A percentile compares a stretch with the other conserved stretches of the same genome.
Conservation (phyloP, 352 stramenopile genomes). For the Globisporangium apiculatum region DNA sequence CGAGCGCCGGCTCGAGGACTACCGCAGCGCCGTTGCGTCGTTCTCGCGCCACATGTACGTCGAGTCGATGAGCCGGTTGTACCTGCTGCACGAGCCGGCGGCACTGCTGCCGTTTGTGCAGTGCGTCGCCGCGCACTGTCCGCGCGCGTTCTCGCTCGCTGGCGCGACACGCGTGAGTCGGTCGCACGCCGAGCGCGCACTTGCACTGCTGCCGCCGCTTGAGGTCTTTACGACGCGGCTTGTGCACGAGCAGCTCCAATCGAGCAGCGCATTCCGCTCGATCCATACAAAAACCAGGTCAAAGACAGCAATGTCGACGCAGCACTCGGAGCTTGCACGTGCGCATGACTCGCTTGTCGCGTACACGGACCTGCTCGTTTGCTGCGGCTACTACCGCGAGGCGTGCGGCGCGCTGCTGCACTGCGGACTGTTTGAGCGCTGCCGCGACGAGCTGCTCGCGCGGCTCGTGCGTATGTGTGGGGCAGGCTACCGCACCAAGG, state of each 20-base stretch:
- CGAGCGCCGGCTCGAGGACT: conserved; percentile 64
- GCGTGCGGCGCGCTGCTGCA: conserved; percentile 49
- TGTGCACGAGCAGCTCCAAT: conserved; percentile 2
- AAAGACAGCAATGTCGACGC: too few relatives aligned
- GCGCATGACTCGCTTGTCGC: conserved; percentile 31
- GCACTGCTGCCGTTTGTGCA: conserved; percentile 52
- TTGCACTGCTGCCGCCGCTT: conserved; percentile 54
- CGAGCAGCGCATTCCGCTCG: too few relatives aligned
- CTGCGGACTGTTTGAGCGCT: conserved; percentile 58
- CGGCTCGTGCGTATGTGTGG: not conserved
- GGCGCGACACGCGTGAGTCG: conserved; percentile 29
- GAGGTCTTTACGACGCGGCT: conserved; percentile 37
- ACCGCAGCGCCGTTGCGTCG: conserved; percentile 54
- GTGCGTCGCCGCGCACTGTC: conserved; percentile 50
- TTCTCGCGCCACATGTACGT: conserved; percentile 88
- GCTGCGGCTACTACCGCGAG: conserved; percentile 46
- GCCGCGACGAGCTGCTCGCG: conserved; percentile 31
- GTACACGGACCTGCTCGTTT: conserved; percentile 51
- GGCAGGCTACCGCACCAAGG: not conserved
- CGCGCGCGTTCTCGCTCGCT: conserved; percentile 60
- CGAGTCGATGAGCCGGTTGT: conserved; percentile 74
- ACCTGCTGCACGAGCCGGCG: conserved; percentile 58
- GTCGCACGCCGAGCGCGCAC: conserved; percentile 59
- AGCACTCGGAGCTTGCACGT: too few relatives aligned
- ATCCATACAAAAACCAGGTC: too few relatives aligned